A percentile compares a stretch with the other conserved stretches of the same genome.
Evolutionary conservation across 805 yeast genomes (phyloP).

Genomic region (Torulaspora microellipsoides): DNA sequence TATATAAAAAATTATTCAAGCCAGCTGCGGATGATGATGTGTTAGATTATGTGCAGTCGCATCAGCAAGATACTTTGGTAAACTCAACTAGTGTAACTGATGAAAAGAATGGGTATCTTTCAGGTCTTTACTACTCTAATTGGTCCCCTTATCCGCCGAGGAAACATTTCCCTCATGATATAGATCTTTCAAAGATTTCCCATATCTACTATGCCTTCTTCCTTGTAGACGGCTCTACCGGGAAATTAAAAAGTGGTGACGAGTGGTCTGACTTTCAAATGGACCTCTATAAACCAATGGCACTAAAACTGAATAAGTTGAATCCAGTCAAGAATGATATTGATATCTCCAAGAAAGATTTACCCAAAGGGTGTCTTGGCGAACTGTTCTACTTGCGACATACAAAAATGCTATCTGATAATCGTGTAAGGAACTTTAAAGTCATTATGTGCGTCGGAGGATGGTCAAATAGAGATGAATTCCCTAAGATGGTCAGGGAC

Average conservation of each 20-base stretch:
- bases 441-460: slow-evolving; percentile 83
- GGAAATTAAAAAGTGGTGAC: slow-evolving; percentile 54
- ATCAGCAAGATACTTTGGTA: background rate
- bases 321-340: background rate
- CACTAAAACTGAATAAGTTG: slow-evolving; percentile 7
- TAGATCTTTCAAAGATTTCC: slow-evolving; percentile 54
- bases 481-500: slow-evolving; percentile 44
- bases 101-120: slow-evolving; percentile 11
- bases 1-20: slow-evolving; percentile 13
- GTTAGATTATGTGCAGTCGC: slow-evolving; percentile 8
- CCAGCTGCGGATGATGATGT: slow-evolving; percentile 6
- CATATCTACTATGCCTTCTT: slow-evolving; percentile 79
- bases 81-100: background rate
- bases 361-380: slow-evolving; percentile 46
- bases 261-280: slow-evolving; percentile 58
- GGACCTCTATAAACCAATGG: slow-evolving; percentile 22
- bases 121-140: slow-evolving; percentile 47
- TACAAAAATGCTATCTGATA: slow-evolving; percentile 9
- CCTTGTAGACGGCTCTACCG: slow-evolving; percentile 49
- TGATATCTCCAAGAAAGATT: slow-evolving; percentile 1
- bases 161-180: slow-evolving; percentile 53
- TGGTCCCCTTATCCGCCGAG: slow-evolving; percentile 68
- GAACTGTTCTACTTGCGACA: slow-evolving; percentile 46
- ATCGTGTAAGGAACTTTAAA: slow-evolving; percentile 39
- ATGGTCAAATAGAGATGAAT: slow-evolving; percentile 49